Base-by-base conservation (phyloP, 805 yeast genomes). In the Pichia gijzeniarum region DNA sequence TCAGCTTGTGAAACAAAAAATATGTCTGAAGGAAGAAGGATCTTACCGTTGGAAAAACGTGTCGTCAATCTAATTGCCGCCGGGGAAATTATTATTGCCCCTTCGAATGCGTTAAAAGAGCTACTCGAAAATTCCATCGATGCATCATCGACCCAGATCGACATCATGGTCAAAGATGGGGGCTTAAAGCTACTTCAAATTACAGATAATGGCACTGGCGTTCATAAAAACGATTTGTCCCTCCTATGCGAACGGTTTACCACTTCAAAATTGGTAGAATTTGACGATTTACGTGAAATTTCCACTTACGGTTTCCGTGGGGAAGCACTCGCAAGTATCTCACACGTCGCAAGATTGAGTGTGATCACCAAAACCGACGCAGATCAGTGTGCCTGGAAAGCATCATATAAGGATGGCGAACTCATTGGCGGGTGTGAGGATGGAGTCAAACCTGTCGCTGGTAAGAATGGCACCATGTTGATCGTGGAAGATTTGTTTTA, bases 31-130 rank as follows among this genome's bases (percentile, higher is more conserved):
- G 39, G 37, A 40, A 35, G 35, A 13, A 47, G 58, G 6, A 62
- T 62, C 30, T 50, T 51, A 17, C 63, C 64, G 16, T 72, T 91
- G 20, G 93, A 83, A 38, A 68, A 68, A 14, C 61, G 77, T 2
- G 97, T 90, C 18, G 85, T 93, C 40, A 90, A 89, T 61, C 77
- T 82, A 50, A 93, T 93, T 22, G 99, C 99, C 0, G 99, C 99
- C 1, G 99, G 99, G 0, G 98, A 93, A 66, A 87, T 93, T 64
- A 86, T 93, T 47, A 76, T 90, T 22, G 91, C 90, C 4, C 98
- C 99, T 0, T 85, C 91, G 5, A 93, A 91, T 61, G 99, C 99
- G 0, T 67, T 93, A 35, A 93, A 93, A 60, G 99, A 93, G 62
- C 69, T 93, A 68, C 67, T 93, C 49, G 99, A 93, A 65, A 93